Evolutionary conservation across 441 rosid species (phyloP), one percentile per base, ranked within the genome.

Genomic region (Adansonia madagascariensis): DNA sequence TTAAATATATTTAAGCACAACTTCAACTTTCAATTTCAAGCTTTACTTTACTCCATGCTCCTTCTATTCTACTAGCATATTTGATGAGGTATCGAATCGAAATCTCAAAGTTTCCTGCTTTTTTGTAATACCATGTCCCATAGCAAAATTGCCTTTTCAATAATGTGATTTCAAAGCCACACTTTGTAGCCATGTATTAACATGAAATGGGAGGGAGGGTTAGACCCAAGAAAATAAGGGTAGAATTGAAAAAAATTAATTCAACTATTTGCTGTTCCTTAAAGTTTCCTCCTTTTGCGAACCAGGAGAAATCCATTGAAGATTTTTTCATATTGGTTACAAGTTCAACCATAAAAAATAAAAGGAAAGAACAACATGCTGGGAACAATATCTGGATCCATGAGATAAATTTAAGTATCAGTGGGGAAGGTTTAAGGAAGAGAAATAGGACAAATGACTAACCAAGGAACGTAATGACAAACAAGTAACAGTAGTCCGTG

Each of bases 401-500:
- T n/a, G 49, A 27, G 47, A 59, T 35, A 35, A 71, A 44, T 62
- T 9, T 62, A 31, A 12, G 66, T 1, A 62, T 31, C 41, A 14
- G 35, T 61, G 15, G 8, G 65, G 65, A n/a, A 4, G 35, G 65
- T 63, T 6, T 63, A 63, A 63, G 46, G 44, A 63, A 35, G 44
- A 62, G 44, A 61, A 61, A 39, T 18, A 0, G 39, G 41, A n/a
- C 7, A 35, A 50, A 74, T 46, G 47, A 73, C 67, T 27, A 78
- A 76, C 15, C 77, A 56, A 50, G 22, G 35, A 20, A 77, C 64
- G 46, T 8, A 43, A 18, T 44, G 60, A 47, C 50, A 50, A 44
- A 31, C 2, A 41, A 70, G 35, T 31, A 31, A 31, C 39, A 55
- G 73, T 75, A 75, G 82, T 91, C 89, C 6, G 89, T 70, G 43